Conservation (phyloP, 805 yeast species). For the Wickerhamiella azyma region DNA sequence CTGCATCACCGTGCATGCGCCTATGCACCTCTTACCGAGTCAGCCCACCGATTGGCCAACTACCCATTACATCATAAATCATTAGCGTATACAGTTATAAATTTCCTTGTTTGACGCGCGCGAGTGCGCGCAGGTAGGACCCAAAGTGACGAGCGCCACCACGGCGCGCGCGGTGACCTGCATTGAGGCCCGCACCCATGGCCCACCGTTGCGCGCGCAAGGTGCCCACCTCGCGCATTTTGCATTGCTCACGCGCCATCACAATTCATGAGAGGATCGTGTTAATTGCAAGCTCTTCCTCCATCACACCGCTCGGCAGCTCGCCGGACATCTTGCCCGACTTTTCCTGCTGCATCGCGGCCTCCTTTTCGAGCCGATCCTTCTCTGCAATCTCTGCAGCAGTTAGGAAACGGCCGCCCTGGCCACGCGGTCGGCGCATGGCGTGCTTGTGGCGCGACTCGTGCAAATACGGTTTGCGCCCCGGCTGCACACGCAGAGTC, state of each 20-base stretch:
- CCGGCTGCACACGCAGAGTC: conserved; percentile 69
- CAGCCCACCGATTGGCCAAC: too few relatives aligned
- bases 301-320: conserved; percentile 6
- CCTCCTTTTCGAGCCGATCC: conserved; percentile 29
- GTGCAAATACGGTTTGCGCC: conserved; percentile 85
- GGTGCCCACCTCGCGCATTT: not conserved
- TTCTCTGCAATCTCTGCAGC: conserved; percentile 68
- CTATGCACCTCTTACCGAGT: too few relatives aligned
- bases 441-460: conserved; percentile 98
- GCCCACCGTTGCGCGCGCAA: too few relatives aligned
- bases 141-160: too few relatives aligned
- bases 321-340: not conserved
- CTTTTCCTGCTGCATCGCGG: not conserved
- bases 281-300: not conserved
- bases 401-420: conserved; percentile 92
- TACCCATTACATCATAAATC: too few relatives aligned
- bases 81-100: too few relatives aligned
- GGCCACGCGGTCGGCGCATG: conserved; percentile 97
- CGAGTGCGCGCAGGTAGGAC: too few relatives aligned
- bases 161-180: too few relatives aligned
- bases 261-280: not conserved
- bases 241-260: not conserved
- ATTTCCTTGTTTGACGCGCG: too few relatives aligned
- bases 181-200: too few relatives aligned
- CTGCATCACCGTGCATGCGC: too few relatives aligned